Base-by-base conservation (phyloP, 768 basidiomycete species). In the Chalciporus sphaerocephalus region DNA sequence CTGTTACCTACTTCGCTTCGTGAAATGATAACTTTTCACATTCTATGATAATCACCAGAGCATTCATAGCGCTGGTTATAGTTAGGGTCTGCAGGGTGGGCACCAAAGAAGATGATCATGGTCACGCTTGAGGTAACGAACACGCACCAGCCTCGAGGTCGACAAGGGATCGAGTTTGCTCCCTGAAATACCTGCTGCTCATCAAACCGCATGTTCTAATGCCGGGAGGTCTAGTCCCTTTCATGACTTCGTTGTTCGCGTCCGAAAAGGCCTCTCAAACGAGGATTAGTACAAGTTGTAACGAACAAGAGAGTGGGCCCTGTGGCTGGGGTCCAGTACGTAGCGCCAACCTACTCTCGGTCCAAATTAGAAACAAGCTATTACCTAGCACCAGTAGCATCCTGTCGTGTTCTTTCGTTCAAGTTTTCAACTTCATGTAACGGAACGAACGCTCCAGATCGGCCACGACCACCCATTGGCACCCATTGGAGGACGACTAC, bases 121-220 rank as follows among this genome's bases (percentile, higher is more conserved):
- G n/a, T 6, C 30, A 32, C 30, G 30, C n/a, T 32, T n/a, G 32
- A 30, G 13, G 3, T 15, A 32, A 15, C 27, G 40, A 37, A 22
- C 44, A 46, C 41, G 27, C 35, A 37, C 38, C 37, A 3, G 40
- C 55, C 47, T 47, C 32, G 36, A 46, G 55, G 39, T 37, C 38
- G 48, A 59, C 48, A 38, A 41, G 47, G 51, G 44, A 38, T 32
- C 33, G 38, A 38, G 18, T 18, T 15, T 23, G 28, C 12, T 25
- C 20, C 20, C 3, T 13, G 17, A n/a, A 5, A 32, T n/a, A 9
- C 13, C 10, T 27, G 27, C 2, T 12, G 30, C n/a, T n/a, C 30
- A 32, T 32, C 30, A 32, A 32, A n/a, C 30, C 30, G 30, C 30
- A 32, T n/a, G 30, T 32, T n/a, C n/a, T n/a, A n/a, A 30, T 30